Evolutionary conservation across 768 basidiomycete genomes (phyloP), one percentile per base, ranked within the genome.

Genomic region (Pleurotus salmoneostramineus): DNA sequence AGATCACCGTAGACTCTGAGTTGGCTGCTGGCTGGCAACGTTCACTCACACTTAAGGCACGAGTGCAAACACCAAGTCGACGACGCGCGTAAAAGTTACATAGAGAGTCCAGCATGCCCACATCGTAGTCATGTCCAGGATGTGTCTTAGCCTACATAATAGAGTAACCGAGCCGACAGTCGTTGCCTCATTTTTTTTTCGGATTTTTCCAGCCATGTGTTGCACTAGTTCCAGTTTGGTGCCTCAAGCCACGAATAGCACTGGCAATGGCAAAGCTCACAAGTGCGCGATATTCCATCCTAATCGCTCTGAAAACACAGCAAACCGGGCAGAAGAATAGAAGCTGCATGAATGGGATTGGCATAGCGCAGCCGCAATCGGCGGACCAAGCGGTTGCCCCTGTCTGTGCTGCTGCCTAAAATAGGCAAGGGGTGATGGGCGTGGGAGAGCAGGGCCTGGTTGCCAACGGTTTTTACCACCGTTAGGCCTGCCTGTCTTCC

Each of bases 401-500:
- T 58, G 60, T 58, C 2, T 27, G 57, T 61, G 51, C 50, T 11
- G 36, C 8, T 43, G 45, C 33, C 33, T 43, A 12, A n/a, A 21
- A 31, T 52, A 33, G 43, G 44, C 14, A 56, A 56, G 46, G 46
- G 11, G 47, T 17, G 14, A 43, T 21, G 32, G 10, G 43, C 56
- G 56, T 56, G 56, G 40, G 56, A 56, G 40, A 17, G 40, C 12
- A 27, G 52, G 56, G 47, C 43, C 46, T 56, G 56, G 56, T 56
- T 56, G 56, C 56, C 75, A 76, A 76, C 75, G 67, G 70, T 61
- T 57, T 57, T 52, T 46, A 58, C 36, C 34, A 69, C 64, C 66
- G 64, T 69, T 72, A 68, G 68, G 50, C 40, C 64, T 64, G 76
- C 74, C 74, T 67, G 74, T 74, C 71, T 65, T 59, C 67, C 67